Evolutionary conservation across 257 asterid species (phyloP), one percentile per base, ranked within the genome.

Genomic region (Solanum pinnatisectum): DNA sequence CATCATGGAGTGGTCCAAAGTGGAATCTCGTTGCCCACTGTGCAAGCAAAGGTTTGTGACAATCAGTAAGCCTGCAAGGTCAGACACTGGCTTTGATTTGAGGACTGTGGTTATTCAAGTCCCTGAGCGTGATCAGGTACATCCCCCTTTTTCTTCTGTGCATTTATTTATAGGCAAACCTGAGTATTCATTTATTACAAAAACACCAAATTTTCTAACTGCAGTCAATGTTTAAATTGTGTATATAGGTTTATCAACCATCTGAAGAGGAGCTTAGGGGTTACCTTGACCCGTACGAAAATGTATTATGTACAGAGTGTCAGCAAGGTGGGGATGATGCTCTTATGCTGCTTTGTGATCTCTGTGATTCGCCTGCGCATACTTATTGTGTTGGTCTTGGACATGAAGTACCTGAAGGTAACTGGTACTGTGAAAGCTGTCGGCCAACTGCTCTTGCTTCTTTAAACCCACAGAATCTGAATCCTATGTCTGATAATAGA

Each of bases 1-100:
- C 94, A 96, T 96, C 89, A 92, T 93, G 95, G 99, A 94, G 89
- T 96, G 99, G 99, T 95, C 99, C 35, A 96, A 95, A 91, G 98
- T 96, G 88, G 99, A 96, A 89, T 94, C 99, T 8, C 96, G 98
- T n/a, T 96, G 98, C 86, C 98, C 99, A 23, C 92, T 95, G 44
- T 96, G 98, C 94, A 96, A 96, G 92, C 98, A 96, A 90, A 91
- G 98, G 91, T 95, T 95, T 91, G 78, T 90, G 83, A 93, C 93
- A 59, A 96, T 96, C 88, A 91, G 94, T 86, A 94, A 93, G 90
- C 90, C 93, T 60, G 93, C 94, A 42, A 93, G 90, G 90, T 90
- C 90, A 3, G 93, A 92, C 84, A 91, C 91, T 59, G 92, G 93
- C 42, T 91, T 89, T 88, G 94, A 93, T 88, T 86, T 88, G 89